Base-by-base conservation (phyloP, 306 rosid species). In the Mimosa pudica region DNA sequence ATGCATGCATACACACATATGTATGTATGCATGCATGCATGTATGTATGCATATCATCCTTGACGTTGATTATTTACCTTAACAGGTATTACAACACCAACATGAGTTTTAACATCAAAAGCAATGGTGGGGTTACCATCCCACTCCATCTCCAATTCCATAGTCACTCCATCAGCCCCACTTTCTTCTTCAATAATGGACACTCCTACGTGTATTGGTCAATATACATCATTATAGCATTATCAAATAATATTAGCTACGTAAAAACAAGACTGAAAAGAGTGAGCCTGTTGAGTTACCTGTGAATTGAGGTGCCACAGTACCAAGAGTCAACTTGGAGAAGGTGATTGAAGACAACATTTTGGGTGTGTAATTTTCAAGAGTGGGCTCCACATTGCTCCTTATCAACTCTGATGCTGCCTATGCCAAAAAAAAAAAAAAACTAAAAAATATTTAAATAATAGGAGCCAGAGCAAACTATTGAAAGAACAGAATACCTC, bases 91-190 rank as follows among this genome's bases (percentile, higher is more conserved):
- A 75, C 87, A 54, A 95, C 83, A 72, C 98, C 98, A 73, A 95
- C 74, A 79, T 71, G 70, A 69, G 98, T 95, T 85, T 91, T 92
- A 32, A 92, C 88, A 75, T 86, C 98, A 75, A 95, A 89, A 35
- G 88, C 85, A 66, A 95, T 88, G 63, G 84, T 83, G 20, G 97
- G 98, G 76, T 91, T 86, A 58, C 98, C 98, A 86, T 95, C 98
- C 98, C 98, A 95, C 61, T 95, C 96, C 85, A 95, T 79, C 86
- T 95, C 98, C 75, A 95, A 73, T 88, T 95, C 98, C 89, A 95
- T 72, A 8, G 97, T 92, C 52, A 92, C 81, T 77, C 93, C 96
- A 9, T 57, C 81, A 76, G 75, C 10, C 60, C 84, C 93, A 81
- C 91, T 83, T 70, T 89, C 89, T 36, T 75, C 90, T 80, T 95